phyloP scores from a whole-genome alignment of 2,329 filamentous ascomycete species.

The Xylaria multiplex region DNA sequence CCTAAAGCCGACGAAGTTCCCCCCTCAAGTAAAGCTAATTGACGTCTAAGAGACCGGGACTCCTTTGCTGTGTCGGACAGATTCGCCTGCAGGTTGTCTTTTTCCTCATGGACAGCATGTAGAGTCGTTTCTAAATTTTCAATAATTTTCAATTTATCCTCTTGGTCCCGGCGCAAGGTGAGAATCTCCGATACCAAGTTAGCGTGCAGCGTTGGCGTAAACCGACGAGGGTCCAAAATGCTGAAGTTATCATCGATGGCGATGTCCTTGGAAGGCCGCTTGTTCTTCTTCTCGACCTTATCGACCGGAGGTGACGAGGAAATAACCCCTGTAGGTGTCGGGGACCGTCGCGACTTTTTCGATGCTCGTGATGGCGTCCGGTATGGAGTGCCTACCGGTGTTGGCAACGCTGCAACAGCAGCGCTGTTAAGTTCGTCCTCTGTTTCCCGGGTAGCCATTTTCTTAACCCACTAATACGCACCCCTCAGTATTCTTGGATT shows the following conservation, averaged over 20 bases:
- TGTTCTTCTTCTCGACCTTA: constrained; percentile 57
- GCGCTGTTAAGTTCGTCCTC: constrained; percentile 69
- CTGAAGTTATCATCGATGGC: constrained; percentile 74
- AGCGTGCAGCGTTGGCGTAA: constrained; percentile 94
- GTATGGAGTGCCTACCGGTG: constrained; percentile 77
- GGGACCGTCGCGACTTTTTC: constrained; percentile 71
- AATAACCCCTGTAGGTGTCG: constrained; percentile 69
- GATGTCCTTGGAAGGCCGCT: constrained; percentile 67
- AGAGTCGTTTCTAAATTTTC: constrained; percentile 83
- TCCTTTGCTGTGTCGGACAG: constrained; percentile 76
- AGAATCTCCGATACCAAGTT: constrained; percentile 95
- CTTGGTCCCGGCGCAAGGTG: constrained; percentile 84
- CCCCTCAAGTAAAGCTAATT: constrained; percentile 86
- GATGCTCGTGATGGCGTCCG: constrained; percentile 74
- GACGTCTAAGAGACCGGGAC: constrained; percentile 80
- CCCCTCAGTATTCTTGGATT: constrained; percentile 2
- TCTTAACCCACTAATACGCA: constrained; percentile 30
- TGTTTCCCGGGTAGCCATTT: constrained; percentile 69
- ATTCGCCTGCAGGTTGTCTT: constrained; percentile 73
- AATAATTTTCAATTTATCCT: constrained; percentile 87
- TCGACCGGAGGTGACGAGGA: constrained; percentile 67
- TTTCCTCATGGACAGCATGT: constrained; percentile 76
- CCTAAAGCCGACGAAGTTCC: constrained; percentile 87
- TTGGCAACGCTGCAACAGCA: constrained; percentile 70
- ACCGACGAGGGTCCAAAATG: constrained; percentile 86